These are phyloP conservation scores for Scheffersomyces coipomensis DNA, from an alignment of 805 yeast genomes.

Conservation along the genomic window DNA sequence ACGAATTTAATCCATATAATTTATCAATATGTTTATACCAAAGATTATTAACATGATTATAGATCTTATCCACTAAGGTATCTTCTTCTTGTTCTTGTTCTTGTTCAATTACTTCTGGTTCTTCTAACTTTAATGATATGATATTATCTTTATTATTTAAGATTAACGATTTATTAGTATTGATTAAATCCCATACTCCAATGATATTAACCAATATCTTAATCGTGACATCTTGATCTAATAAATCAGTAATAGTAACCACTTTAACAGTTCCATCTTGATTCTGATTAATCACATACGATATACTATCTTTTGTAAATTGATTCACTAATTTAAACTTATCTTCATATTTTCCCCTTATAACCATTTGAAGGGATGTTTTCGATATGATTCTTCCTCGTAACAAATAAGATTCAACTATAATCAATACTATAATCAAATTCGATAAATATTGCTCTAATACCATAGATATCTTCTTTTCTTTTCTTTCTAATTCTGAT, in stretches of 20 bases:
- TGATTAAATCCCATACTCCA: conserved; percentile 36
- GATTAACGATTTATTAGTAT: conserved; percentile 6
- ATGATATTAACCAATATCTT: conserved; percentile 13
- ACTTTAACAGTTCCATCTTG: too few relatives aligned
- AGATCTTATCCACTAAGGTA: conserved; percentile 10
- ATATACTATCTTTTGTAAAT: background rate
- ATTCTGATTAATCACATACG: background rate
- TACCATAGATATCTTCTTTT: background rate
- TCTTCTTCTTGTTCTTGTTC: background rate
- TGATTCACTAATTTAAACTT: background rate
- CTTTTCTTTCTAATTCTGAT: conserved; percentile 11
- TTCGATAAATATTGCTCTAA: conserved; percentile 16
- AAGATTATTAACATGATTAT: conserved; percentile 11
- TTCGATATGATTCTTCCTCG: background rate
- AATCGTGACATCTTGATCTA: background rate
- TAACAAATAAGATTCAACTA: conserved; percentile 6
- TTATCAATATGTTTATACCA: conserved; percentile 30
- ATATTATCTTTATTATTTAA: background rate
- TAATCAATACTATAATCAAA: conserved; percentile 16
- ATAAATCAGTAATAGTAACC: background rate
- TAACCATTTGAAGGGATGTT: background rate
- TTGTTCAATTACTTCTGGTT: background rate
- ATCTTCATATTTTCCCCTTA: background rate
- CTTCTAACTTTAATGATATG: background rate
- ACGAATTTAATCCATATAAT: conserved; percentile 33